Evolutionary conservation across 1,139 yeast genomes (phyloP), one percentile per base, ranked within the genome.

Genomic region (Debaryomyces udenii): DNA sequence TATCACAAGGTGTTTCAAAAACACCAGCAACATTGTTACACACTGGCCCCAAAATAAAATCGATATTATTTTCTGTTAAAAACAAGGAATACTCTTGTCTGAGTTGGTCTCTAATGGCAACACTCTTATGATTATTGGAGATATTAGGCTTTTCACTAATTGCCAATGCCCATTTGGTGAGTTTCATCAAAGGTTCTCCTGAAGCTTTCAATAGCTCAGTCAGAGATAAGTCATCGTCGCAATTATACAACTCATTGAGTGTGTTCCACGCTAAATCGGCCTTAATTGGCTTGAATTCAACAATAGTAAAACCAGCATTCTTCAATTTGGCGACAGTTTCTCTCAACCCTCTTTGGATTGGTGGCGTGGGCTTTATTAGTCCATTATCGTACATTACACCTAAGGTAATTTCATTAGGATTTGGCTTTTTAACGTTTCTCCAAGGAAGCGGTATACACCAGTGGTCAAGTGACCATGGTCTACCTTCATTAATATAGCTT

Each of bases 171-270:
- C n/a, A n/a, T n/a, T n/a, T n/a, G n/a, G n/a, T n/a, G n/a, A n/a
- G n/a, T n/a, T n/a, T n/a, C n/a, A n/a, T n/a, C n/a, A n/a, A n/a
- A 17, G 57, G 56, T 33, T 53, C 56, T 4, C 57, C 57, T 17
- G 52, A 37, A 15, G 29, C 24, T 24, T 44, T 49, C 38, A 55
- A 50, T 9, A 40, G 39, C 7, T 46, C 46, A 9, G 31, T 20
- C 4, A 51, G 42, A 40, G 52, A 56, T 10, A 27, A 24, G 5
- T 49, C 51, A n/a, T 49, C 48, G 31, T 52, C 59, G 4, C 53
- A 46, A n/a, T 48, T 42, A 30, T 29, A 54, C 10, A 53, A 43
- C 9, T 41, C 23, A 6, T 16, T 15, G 9, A 48, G 49, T 18
- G 36, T 38, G 24, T 41, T 42, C 14, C 40, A 24, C 10, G 55